Percentiles rank a stretch among this genome's conserved stretches.
phyloP scores from a whole-genome alignment of 2,329 filamentous ascomycete genomes.

The Periconia macrospinosa region DNA sequence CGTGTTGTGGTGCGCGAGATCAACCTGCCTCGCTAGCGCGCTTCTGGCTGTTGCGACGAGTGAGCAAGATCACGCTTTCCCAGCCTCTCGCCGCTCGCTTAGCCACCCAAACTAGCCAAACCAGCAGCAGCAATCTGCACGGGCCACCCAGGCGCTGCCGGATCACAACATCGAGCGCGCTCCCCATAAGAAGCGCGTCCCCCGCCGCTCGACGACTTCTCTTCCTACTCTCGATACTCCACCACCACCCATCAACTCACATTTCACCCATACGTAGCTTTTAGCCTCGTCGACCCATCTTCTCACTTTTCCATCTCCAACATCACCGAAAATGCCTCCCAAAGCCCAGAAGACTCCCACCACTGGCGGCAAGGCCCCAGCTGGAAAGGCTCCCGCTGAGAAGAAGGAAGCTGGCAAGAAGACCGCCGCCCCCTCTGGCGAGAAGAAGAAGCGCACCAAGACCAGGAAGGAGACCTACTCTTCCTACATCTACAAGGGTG shows the following conservation, averaged over 20 bases:
- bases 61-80: constrained; percentile 27
- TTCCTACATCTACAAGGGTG: constrained; percentile 99
- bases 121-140: constrained; percentile 28
- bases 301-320: constrained; percentile 13
- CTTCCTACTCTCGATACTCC: constrained; percentile 39
- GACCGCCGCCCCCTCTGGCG: constrained; percentile 85
- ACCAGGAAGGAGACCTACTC: constrained; percentile 99
- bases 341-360: constrained; percentile 99
- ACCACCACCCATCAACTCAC: constrained; percentile 8
- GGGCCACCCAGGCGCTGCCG: constrained; percentile 34
- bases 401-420: constrained; percentile 99
- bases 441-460: constrained; percentile 99
- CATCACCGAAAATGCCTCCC: constrained; percentile 76
- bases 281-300: constrained; percentile 23
- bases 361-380: constrained; percentile 88
- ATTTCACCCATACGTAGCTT: constrained; percentile 18
- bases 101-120: constrained; percentile 17
- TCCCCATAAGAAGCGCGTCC: constrained; percentile 46
- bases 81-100: constrained; percentile 15
- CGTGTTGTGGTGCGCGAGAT: constrained; percentile 46
- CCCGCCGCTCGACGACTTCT: constrained; percentile 42
- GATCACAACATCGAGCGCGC: constrained; percentile 46
- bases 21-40: constrained; percentile 39
- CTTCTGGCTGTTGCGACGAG: constrained; percentile 11
- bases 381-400: constrained; percentile 81